Base-by-base conservation (phyloP, 148 eudicot species). In the Pouteria glomerata region DNA sequence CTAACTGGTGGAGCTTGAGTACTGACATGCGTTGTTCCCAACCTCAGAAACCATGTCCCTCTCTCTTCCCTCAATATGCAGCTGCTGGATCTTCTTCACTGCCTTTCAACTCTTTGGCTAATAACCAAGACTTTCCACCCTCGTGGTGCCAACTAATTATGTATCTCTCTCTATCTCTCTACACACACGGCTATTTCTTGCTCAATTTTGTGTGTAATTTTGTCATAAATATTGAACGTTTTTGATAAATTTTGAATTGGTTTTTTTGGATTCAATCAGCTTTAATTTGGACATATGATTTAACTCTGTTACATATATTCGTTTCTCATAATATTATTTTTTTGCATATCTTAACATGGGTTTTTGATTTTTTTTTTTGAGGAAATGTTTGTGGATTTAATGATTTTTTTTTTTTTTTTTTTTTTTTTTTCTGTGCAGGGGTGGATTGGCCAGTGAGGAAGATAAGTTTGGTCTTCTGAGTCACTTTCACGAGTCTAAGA, bases 1-100 rank as follows among this genome's bases (percentile, higher is more conserved):
- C 97, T 89, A 87, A 78, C 74, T 89, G 92, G 94, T 89, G 94
- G 94, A 87, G 81, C 88, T 82, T 84, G 84, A 86, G 82, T 42
- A 37, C 56, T 69, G 71, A 71, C 73, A 78, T 63, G 35, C 45
- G 0, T 72, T 58, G 37, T 74, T 45, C 72, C 66, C 76, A n/a
- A n/a, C n/a, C n/a, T n/a, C n/a, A n/a, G n/a, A n/a, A n/a, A 69
- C 15, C 78, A 72, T 75, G 68, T 73, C 82, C 81, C 59, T 81
- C 50, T 60, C 79, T 48, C 31, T 82, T 11, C 66, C 85, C 56
- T 51, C 87, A 13, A 23, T 48, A 60, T 48, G 57, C 41, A 13
- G 27, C 41, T 45, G 56, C 71, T n/a, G n/a, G n/a, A 5, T 63
- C 82, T 74, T 76, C 80, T 16, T 72, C 79, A 11, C 68, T 82